A percentile compares a stretch with the other conserved stretches of the same genome.
These are phyloP conservation scores for Kazachstania bromeliacearum DNA, from an alignment of 805 yeast species.

Conservation along the genomic window DNA sequence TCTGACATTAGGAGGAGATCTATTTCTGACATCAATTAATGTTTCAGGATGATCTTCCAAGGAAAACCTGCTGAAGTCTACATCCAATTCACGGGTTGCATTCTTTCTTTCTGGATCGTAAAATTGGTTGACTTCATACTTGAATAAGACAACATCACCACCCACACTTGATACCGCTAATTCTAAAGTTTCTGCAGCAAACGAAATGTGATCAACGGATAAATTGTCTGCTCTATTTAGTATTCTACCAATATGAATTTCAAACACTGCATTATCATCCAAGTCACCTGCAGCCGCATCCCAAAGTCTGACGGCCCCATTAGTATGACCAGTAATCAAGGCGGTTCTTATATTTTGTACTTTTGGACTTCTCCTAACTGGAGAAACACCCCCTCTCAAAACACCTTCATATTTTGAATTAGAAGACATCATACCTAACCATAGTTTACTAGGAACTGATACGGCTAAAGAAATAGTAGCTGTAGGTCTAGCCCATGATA, in stretches of 20 bases:
- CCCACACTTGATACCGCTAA: conserved; percentile 54
- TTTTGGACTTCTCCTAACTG: conserved; percentile 42
- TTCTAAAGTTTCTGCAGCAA: conserved; percentile 72
- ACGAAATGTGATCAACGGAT: conserved; percentile 51
- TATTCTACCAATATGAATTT: conserved; percentile 45
- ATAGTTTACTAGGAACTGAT: conserved; percentile 52
- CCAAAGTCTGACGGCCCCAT: conserved; percentile 75
- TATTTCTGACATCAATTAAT: conserved; percentile 41
- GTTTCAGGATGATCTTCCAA: conserved; percentile 12
- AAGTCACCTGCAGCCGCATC: conserved; percentile 74
- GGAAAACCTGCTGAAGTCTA: conserved; percentile 21
- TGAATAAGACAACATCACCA: conserved; percentile 70
- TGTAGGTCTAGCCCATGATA: conserved; percentile 71
- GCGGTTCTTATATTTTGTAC: conserved; percentile 44
- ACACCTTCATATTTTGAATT: conserved; percentile 33
- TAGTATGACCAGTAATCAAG: conserved; percentile 76
- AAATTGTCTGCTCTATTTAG: conserved; percentile 37
- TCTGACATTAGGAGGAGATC: conserved; percentile 41
- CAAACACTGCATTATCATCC: conserved; percentile 49
- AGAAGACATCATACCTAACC: conserved; percentile 64
- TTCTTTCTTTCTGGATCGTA: conserved; percentile 29
- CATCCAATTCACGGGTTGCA: conserved; percentile 10
- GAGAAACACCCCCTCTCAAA: conserved; percentile 67
- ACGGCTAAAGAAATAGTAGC: conserved; percentile 48
- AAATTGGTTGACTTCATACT: conserved; percentile 48